These are phyloP conservation scores for Penicillium sp. DNA, from an alignment of 2,329 filamentous ascomycete species.

Conservation along the genomic window DNA sequence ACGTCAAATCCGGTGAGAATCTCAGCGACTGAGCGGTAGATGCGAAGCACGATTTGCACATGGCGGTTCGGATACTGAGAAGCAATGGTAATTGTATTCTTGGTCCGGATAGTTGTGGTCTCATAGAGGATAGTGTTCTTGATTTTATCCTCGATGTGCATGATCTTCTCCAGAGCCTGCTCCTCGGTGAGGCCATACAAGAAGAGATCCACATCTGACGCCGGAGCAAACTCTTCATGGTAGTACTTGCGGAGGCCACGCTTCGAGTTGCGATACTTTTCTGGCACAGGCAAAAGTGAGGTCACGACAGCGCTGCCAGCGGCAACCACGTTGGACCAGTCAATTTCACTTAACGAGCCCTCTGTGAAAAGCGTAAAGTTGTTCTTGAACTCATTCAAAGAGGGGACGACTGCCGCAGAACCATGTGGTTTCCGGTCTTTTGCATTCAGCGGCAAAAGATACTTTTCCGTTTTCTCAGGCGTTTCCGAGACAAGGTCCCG, in stretches of 20 bases:
- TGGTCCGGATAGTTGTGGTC: conserved; percentile 78
- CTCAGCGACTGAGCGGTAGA: conserved; percentile 80
- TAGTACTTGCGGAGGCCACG: conserved; percentile 67
- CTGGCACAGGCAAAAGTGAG: conserved; percentile 68
- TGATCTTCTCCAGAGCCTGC: conserved; percentile 77
- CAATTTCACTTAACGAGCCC: conserved; percentile 68
- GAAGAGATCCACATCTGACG: conserved; percentile 84
- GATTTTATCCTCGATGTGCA: conserved; percentile 72
- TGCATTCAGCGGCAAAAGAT: conserved; percentile 32
- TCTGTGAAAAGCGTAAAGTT: conserved; percentile 84
- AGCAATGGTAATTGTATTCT: conserved; percentile 81
- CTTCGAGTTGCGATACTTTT: conserved; percentile 61
- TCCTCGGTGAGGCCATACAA: conserved; percentile 76
- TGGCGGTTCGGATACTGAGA: conserved; percentile 81
- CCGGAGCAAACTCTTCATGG: conserved; percentile 75
- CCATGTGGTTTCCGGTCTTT: conserved; percentile 61
- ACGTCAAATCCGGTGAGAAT: conserved; percentile 88
- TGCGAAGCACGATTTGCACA: conserved; percentile 78
- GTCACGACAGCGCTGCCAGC: conserved; percentile 80
- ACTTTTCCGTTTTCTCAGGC: conserved; percentile 31
- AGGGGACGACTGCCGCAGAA: conserved; percentile 64
- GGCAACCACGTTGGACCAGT: conserved; percentile 79
- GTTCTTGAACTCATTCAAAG: conserved; percentile 67
- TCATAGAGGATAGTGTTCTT: conserved; percentile 77
- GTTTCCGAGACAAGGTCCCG: conserved; percentile 32